Conservation (phyloP, 2,329 filamentous ascomycete genomes). For the Apiospora saccharicola region DNA sequence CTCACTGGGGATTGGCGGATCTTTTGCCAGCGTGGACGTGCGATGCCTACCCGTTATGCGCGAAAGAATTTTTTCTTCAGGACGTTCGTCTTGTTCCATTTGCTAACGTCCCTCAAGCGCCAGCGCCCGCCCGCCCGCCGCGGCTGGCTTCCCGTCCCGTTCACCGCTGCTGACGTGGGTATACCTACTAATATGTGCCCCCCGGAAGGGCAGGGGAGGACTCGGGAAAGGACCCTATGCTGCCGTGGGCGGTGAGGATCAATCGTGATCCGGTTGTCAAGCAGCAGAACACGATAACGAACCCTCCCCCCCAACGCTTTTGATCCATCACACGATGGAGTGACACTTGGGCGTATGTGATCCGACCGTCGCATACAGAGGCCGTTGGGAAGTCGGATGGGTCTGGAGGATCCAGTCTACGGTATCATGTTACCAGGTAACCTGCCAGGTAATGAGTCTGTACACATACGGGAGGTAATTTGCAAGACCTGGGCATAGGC, state of each 20-base stretch:
- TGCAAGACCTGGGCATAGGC: not conserved
- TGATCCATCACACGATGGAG: not conserved
- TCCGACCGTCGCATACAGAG: not conserved
- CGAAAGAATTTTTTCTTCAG: not conserved
- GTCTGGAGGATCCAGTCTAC: not conserved
- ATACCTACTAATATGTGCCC: not conserved
- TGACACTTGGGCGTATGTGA: conserved; percentile 1
- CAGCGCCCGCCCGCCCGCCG: not conserved
- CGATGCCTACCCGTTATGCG: not conserved
- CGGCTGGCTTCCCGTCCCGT: not conserved
- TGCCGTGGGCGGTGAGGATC: conserved; percentile 2
- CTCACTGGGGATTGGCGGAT: not conserved
- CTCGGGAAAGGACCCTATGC: not conserved
- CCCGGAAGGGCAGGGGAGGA: not conserved
- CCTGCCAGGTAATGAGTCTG: not conserved
- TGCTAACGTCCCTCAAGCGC: not conserved
- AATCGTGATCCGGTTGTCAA: conserved; percentile 11
- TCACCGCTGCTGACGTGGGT: conserved; percentile 10
- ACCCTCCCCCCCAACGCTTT: not conserved
- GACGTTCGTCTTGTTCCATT: not conserved
- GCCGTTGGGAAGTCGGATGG: not conserved
- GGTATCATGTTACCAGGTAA: not conserved
- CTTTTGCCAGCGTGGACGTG: conserved; percentile 10
- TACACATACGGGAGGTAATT: not conserved
- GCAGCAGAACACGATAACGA: not conserved